Evolutionary conservation across 179 eudicot genomes (phyloP), one percentile per base, ranked within the genome.

Genomic region (Gypsophila paniculata): DNA sequence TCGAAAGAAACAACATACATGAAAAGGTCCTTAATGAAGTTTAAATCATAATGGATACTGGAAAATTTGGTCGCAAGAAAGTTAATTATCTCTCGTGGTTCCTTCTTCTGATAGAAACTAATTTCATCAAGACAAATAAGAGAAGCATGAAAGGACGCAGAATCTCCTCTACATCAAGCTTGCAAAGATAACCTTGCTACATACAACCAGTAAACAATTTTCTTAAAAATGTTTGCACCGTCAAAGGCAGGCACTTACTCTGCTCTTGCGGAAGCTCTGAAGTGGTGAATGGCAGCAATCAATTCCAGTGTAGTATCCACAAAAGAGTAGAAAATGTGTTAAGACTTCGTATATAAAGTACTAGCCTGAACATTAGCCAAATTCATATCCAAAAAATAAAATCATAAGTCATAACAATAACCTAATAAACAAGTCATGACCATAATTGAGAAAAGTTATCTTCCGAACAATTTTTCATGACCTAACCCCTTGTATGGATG

Each of bases 221-320:
- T 46, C 11, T 6, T 34, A 72, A 21, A 61, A 13, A 66, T 14
- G n/a, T 38, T 49, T 22, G 39, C 42, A 34, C 54, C 18, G 61
- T 26, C 18, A 23, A 17, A 81, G 63, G 44, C 8, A 70, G 38
- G 54, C 53, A 86, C 97, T 86, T 85, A 91, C 97, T 91, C 78
- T 83, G 78, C 67, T 91, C 97, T 84, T 86, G 95, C 61, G 97
- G 97, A 79, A 91, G 85, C 76, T 86, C 97, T 89, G 88, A 59
- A 58, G 68, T 64, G 80, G 58, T 74, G 55, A 6, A 60, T 53
- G 68, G 62, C 67, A 70, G 79, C 80, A 48, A 54, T 66, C 38
- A 52, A 75, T 59, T 46, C 71, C 79, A 72, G 67, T 14, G 34
- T 29, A 67, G 42, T 26, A 65, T 34, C 23, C 78, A 68, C 38